Conservation (phyloP, 495 filamentous ascomycete genomes). For the Lophium mytilinum region DNA sequence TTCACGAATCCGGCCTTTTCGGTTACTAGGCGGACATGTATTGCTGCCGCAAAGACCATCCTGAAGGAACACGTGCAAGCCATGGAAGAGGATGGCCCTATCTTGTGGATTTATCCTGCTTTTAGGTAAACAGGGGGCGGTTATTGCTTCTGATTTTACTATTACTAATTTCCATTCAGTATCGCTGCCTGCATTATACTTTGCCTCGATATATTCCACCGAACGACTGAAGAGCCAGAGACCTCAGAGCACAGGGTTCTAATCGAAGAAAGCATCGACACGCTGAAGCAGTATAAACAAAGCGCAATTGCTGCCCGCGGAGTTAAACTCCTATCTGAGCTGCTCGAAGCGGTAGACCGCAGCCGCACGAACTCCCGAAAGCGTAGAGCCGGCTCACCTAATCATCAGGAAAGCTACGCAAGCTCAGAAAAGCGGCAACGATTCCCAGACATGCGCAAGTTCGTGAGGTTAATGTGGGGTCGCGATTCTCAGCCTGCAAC, state of each 20-base stretch:
- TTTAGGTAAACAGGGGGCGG: not conserved
- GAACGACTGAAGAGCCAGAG: not conserved
- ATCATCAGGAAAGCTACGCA: not conserved
- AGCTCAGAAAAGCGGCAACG: not conserved
- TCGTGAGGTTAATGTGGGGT: not conserved
- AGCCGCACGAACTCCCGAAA: not conserved
- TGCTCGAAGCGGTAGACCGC: not conserved
- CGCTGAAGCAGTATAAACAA: not conserved
- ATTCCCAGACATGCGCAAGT: not conserved
- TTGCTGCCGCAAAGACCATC: slow-evolving; percentile 11
- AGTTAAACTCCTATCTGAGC: not conserved
- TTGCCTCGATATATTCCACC: slow-evolving; percentile 4
- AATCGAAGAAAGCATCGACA: not conserved
- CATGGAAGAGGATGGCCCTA: not conserved
- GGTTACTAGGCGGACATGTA: slow-evolving; percentile 9
- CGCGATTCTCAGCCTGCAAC: not conserved
- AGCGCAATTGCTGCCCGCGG: slow-evolving; percentile 5
- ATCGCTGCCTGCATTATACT: slow-evolving; percentile 8
- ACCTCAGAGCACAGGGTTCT: not conserved
- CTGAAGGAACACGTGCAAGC: not conserved
- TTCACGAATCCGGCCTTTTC: slow-evolving; percentile 10
- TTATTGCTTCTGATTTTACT: not conserved
- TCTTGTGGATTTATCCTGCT: slow-evolving; percentile 11
- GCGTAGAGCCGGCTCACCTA: not conserved
- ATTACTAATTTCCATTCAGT: not conserved